phyloP scores from a whole-genome alignment of 345 rosid species.

The Noccaea bulbosa region DNA sequence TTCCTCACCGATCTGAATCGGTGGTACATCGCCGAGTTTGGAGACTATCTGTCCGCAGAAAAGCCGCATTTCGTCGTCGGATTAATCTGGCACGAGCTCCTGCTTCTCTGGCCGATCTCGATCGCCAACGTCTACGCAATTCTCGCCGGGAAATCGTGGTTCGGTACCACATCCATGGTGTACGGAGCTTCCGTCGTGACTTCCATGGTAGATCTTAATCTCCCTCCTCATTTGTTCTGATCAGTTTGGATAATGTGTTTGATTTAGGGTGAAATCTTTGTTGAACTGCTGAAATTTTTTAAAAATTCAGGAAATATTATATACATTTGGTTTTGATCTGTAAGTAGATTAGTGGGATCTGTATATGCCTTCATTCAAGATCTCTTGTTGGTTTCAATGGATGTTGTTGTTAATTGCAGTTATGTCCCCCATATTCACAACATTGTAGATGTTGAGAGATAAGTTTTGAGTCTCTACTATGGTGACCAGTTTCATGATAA shows the following conservation, averaged over 20 bases:
- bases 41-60: conserved; percentile 59
- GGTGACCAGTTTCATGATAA: not conserved
- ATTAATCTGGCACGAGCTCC: conserved; percentile 61
- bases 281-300: no score
- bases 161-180: conserved; percentile 63
- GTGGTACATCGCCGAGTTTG: conserved; percentile 47
- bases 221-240: not conserved
- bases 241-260: not conserved
- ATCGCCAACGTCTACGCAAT: conserved; percentile 58
- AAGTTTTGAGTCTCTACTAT: not conserved
- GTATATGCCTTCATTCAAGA: not conserved
- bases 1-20: conserved; percentile 51
- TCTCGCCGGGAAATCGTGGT: conserved; percentile 61
- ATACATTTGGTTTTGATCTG: not conserved
- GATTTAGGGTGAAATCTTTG: not conserved
- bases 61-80: conserved; percentile 80
- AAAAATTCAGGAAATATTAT: not conserved
- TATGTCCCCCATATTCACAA: not conserved
- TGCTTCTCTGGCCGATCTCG: conserved; percentile 76
- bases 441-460: not conserved
- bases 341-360: not conserved
- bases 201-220: conserved; percentile 56
- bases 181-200: conserved; percentile 67
- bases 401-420: not conserved
- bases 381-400: not conserved